phyloP scores from a whole-genome alignment of 2,329 filamentous ascomycete genomes.

The Pestalotiopsis sp. region DNA sequence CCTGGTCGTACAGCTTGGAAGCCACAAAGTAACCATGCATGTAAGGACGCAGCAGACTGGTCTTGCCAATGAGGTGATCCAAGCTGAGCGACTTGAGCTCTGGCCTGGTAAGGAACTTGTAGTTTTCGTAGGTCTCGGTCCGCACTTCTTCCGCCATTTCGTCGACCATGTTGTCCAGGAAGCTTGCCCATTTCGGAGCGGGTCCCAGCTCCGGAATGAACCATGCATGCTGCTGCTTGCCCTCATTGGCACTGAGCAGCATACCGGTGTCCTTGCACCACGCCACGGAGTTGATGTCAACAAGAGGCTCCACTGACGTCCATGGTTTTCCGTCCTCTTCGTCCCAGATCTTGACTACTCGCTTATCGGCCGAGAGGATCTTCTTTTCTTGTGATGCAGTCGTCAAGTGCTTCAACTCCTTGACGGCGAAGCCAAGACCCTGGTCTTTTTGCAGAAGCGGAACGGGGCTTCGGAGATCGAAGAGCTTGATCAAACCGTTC shows the following conservation, averaged over 20 bases:
- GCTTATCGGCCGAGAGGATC: conserved; percentile 88
- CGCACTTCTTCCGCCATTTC: conserved; percentile 89
- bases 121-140: conserved; percentile 94
- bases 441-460: conserved; percentile 92
- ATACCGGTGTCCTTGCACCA: conserved; percentile 93
- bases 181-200: conserved; percentile 92
- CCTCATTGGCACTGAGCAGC: conserved; percentile 96
- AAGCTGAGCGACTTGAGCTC: conserved; percentile 86
- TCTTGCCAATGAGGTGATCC: conserved; percentile 87
- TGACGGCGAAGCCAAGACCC: conserved; percentile 90
- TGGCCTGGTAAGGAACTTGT: conserved; percentile 91
- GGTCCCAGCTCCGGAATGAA: conserved; percentile 93
- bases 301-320: conserved; percentile 93
- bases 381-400: conserved; percentile 79
- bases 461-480: conserved; percentile 85
- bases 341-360: conserved; percentile 97
- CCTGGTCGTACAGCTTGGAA: conserved; percentile 93
- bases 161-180: conserved; percentile 96
- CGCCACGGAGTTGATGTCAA: conserved; percentile 92
- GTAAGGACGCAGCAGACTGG: conserved; percentile 86
- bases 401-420: conserved; percentile 76
- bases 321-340: conserved; percentile 80
- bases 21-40: conserved; percentile 99
- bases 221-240: conserved; percentile 87
- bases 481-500: conserved; percentile 83